Conservation (phyloP, 2,329 filamentous ascomycete species). For the Epichloe aotearoae region DNA sequence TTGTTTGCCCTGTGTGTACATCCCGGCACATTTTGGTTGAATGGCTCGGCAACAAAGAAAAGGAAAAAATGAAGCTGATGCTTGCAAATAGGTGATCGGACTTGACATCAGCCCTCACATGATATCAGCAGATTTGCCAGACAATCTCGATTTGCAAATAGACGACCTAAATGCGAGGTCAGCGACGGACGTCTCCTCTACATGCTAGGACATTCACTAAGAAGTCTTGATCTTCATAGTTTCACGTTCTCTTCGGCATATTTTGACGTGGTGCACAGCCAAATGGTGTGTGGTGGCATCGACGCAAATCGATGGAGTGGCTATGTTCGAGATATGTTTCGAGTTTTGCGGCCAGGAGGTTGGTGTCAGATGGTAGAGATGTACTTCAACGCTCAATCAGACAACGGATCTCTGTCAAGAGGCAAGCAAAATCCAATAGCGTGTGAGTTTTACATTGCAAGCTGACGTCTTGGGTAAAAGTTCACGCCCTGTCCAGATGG, state of each 20-base stretch:
- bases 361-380: constrained; percentile 87
- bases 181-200: constrained; percentile 8
- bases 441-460: not conserved
- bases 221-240: constrained; percentile 16
- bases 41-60: not conserved
- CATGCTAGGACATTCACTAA: not conserved
- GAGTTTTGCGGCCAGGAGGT: constrained; percentile 58
- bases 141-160: constrained; percentile 58
- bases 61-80: not conserved
- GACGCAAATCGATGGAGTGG: constrained; percentile 57
- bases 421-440: constrained; percentile 23
- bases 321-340: constrained; percentile 65
- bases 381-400: constrained; percentile 73
- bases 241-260: constrained; percentile 56
- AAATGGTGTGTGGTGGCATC: constrained; percentile 58
- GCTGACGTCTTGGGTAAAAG: constrained; percentile 20
- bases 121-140: constrained; percentile 48
- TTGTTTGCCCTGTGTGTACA: too few relatives aligned
- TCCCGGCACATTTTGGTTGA: not conserved
- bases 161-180: constrained; percentile 57
- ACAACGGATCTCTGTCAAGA: constrained; percentile 64
- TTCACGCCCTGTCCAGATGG: constrained; percentile 54
- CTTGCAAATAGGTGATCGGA: constrained; percentile 45
- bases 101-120: constrained; percentile 61
- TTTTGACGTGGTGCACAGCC: constrained; percentile 77